These are phyloP conservation scores for Spathaspora boniae DNA, from an alignment of 805 yeast species.

Conservation along the genomic window DNA sequence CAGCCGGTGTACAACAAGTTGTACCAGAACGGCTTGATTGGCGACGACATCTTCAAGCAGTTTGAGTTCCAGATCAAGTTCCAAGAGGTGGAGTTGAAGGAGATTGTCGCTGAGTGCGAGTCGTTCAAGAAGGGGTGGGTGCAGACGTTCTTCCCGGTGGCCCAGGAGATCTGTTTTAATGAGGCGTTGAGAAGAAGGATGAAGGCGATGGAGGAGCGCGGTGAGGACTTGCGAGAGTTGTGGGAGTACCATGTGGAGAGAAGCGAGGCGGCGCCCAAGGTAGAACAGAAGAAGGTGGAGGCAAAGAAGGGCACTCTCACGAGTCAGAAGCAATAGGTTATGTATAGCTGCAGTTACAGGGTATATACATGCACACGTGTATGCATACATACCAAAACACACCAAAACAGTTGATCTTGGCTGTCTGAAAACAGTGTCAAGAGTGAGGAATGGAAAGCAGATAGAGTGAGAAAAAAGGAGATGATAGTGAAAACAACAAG, in stretches of 20 bases:
- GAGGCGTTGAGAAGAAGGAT: slow-evolving; percentile 84
- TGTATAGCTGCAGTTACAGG: too few relatives aligned
- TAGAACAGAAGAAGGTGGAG: slow-evolving; percentile 6
- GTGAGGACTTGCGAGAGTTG: slow-evolving; percentile 27
- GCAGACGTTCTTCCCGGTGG: slow-evolving; percentile 65
- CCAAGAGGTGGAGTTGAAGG: slow-evolving; percentile 78
- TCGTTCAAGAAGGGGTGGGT: slow-evolving; percentile 76
- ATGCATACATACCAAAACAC: too few relatives aligned
- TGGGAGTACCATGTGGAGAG: slow-evolving; percentile 29
- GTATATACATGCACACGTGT: too few relatives aligned
- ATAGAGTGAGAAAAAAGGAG: too few relatives aligned
- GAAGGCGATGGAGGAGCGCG: slow-evolving; percentile 39
- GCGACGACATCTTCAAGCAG: slow-evolving; percentile 83
- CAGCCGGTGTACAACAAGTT: slow-evolving; percentile 66
- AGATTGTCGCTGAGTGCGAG: slow-evolving; percentile 73
- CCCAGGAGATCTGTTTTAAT: slow-evolving; percentile 88
- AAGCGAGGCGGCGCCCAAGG: slow-evolving; percentile 12
- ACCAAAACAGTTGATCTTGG: too few relatives aligned
- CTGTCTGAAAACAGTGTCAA: slow-evolving; percentile 6
- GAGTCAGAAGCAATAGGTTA: too few relatives aligned
- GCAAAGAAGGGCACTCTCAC: slow-evolving; percentile 3
- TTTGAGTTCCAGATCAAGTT: slow-evolving; percentile 73
- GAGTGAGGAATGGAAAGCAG: slow-evolving; percentile 4
- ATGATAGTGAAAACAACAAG: too few relatives aligned
- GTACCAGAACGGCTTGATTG: slow-evolving; percentile 86